These are phyloP conservation scores for Zalaria obscura DNA, from an alignment of 2,329 filamentous ascomycete genomes.

Conservation along the genomic window DNA sequence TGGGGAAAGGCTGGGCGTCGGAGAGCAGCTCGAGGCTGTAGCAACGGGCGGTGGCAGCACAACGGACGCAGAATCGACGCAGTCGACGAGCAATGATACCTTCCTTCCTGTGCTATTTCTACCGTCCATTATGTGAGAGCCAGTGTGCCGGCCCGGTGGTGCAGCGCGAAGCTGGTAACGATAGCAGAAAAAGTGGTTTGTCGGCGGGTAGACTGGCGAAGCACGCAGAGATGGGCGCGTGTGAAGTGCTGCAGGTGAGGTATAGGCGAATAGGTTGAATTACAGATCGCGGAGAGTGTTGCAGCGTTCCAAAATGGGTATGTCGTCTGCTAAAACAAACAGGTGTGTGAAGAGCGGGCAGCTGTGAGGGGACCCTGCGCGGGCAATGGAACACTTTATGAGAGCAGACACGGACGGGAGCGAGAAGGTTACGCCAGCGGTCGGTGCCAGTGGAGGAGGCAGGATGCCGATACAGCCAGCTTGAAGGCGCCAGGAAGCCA, in stretches of 20 bases:
- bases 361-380: not conserved
- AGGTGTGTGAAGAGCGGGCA: not conserved
- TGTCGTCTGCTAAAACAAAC: not conserved
- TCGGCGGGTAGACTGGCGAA: not conserved
- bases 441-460: not conserved
- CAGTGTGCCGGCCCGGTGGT: slow-evolving; percentile 6
- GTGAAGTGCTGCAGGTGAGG: not conserved
- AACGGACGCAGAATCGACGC: slow-evolving; percentile 5
- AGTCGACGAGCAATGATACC: slow-evolving; percentile 37
- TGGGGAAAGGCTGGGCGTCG: slow-evolving; percentile 30
- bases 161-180: not conserved
- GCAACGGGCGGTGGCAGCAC: slow-evolving; percentile 12
- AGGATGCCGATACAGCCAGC: not conserved
- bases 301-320: not conserved
- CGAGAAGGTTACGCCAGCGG: not conserved
- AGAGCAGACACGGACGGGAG: not conserved
- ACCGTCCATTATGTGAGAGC: slow-evolving; percentile 32
- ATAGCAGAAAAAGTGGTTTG: not conserved
- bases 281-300: not conserved
- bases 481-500: not conserved
- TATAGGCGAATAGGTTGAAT: not conserved
- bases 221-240: not conserved
- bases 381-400: not conserved
- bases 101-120: slow-evolving; percentile 34
- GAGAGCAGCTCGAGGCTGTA: slow-evolving; percentile 24